These are phyloP conservation scores for Cercospora zeina DNA, from an alignment of 2,329 filamentous ascomycete genomes.

Conservation along the genomic window DNA sequence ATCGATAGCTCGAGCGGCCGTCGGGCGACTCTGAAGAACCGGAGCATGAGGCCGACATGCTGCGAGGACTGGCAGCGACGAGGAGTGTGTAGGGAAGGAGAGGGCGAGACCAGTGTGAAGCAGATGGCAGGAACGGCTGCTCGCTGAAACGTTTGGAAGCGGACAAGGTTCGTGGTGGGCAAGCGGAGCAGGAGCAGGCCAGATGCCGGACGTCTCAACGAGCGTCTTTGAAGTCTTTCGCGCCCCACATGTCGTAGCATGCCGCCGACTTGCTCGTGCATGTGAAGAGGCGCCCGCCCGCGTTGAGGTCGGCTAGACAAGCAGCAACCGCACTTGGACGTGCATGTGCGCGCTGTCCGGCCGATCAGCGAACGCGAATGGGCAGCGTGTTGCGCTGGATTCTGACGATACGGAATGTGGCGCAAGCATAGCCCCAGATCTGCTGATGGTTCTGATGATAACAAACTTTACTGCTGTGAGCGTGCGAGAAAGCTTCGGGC, in stretches of 20 bases:
- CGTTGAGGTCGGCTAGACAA: constrained; percentile 19
- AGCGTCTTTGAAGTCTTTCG: background rate
- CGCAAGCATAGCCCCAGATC: constrained; percentile 6
- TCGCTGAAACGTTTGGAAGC: constrained; percentile 3
- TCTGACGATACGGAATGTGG: constrained; percentile 1
- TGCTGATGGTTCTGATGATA: constrained; percentile 6
- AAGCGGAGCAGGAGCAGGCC: constrained; percentile 1
- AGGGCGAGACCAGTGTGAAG: background rate
- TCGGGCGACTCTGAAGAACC: constrained; percentile 7
- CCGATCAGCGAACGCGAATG: constrained; percentile 16
- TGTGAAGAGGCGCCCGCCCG: constrained; percentile 21
- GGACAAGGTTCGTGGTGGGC: background rate
- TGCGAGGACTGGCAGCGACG: background rate
- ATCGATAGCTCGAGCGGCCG: background rate
- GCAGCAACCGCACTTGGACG: constrained; percentile 13
- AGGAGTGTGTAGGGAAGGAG: background rate
- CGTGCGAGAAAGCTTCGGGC: background rate
- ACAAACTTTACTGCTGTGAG: background rate
- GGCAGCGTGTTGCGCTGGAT: constrained; percentile 15
- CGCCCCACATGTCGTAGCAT: background rate
- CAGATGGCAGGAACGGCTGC: constrained; percentile 4
- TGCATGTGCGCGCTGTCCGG: constrained; percentile 16
- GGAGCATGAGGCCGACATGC: constrained; percentile 10
- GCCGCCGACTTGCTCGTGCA: constrained; percentile 18
- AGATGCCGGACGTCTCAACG: constrained; percentile 1